Conservation (phyloP, 768 basidiomycete genomes). For the Auriscalpium microsporum region DNA sequence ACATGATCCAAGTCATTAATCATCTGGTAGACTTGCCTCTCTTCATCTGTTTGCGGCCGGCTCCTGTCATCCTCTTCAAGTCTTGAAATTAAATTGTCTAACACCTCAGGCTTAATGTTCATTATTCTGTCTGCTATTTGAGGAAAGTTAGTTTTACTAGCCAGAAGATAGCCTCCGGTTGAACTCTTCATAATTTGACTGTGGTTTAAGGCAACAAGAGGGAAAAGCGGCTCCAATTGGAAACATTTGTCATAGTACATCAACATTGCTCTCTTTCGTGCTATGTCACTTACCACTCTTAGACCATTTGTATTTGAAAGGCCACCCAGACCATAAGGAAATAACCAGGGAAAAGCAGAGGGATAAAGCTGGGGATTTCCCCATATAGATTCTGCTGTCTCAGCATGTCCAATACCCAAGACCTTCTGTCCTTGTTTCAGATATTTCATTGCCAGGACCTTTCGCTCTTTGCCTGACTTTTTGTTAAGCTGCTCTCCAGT, state of each 20-base stretch:
- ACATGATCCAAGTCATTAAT: slow-evolving; percentile 12
- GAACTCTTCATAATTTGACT: too few species aligned
- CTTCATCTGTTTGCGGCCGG: slow-evolving; percentile 5
- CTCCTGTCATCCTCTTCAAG: neutral
- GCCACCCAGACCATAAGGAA: slow-evolving; percentile 32
- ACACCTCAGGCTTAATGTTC: neutral
- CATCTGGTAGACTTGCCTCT: slow-evolving; percentile 5
- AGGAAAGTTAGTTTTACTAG: slow-evolving; percentile 3
- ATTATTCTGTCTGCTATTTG: slow-evolving; percentile 4
- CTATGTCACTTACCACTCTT: slow-evolving; percentile 20
- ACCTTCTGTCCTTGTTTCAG: slow-evolving; percentile 19
- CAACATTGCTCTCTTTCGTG: slow-evolving; percentile 19
- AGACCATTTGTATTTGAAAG: slow-evolving; percentile 17
- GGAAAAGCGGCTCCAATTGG: slow-evolving; percentile 29
- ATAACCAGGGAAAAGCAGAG: slow-evolving; percentile 33
- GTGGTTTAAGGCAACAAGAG: slow-evolving; percentile 30
- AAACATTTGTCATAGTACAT: slow-evolving; percentile 35
- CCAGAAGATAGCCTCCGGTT: too few species aligned
- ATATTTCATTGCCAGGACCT: too few species aligned
- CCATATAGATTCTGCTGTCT: slow-evolving; percentile 22
- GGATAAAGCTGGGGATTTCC: slow-evolving; percentile 29
- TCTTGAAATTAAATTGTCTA: slow-evolving; percentile 1
- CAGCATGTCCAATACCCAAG: slow-evolving; percentile 23
- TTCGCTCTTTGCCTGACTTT: too few species aligned
- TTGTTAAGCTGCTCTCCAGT: too few species aligned